Evolutionary conservation across 2,329 filamentous ascomycete species (phyloP).

Genomic region (Trichoderma gracile): DNA sequence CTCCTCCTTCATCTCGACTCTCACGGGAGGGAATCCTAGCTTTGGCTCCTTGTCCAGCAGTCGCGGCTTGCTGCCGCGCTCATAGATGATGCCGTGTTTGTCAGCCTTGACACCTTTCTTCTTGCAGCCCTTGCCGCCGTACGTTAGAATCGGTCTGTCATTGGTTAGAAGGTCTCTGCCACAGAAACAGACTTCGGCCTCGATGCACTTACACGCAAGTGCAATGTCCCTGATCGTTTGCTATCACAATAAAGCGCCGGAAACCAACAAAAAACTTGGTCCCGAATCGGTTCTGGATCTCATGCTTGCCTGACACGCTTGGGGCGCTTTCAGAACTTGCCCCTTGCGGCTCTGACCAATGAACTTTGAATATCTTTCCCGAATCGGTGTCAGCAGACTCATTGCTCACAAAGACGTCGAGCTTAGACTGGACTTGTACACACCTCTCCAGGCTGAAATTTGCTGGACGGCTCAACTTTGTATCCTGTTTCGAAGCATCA

Average conservation of each 20-base stretch:
- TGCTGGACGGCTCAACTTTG: constrained; percentile 41
- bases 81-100: constrained; percentile 56
- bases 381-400: constrained; percentile 7
- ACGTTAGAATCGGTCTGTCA: constrained; percentile 56
- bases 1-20: constrained; percentile 45
- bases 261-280: constrained; percentile 51
- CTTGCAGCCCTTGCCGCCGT: constrained; percentile 52
- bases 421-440: constrained; percentile 18
- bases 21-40: constrained; percentile 51
- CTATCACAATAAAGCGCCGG: constrained; percentile 57
- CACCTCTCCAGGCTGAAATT: constrained; percentile 47
- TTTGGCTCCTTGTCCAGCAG: constrained; percentile 45
- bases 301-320: constrained; percentile 39
- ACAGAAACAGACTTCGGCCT: not conserved
- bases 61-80: constrained; percentile 37
- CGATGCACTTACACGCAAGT: constrained; percentile 53
- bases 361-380: constrained; percentile 54
- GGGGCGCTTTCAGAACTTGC: constrained; percentile 35
- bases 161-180: not conserved
- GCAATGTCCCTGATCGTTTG: constrained; percentile 53
- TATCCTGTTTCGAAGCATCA: constrained; percentile 38
- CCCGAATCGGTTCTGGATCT: constrained; percentile 39
- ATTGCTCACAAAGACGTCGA: too few species aligned
- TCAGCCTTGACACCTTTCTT: constrained; percentile 55
- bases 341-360: constrained; percentile 56